A percentile compares a stretch with the other conserved stretches of the same genome.
These are phyloP conservation scores for Leccinum subgranulosum DNA, from an alignment of 768 basidiomycete species.

Conservation along the genomic window DNA sequence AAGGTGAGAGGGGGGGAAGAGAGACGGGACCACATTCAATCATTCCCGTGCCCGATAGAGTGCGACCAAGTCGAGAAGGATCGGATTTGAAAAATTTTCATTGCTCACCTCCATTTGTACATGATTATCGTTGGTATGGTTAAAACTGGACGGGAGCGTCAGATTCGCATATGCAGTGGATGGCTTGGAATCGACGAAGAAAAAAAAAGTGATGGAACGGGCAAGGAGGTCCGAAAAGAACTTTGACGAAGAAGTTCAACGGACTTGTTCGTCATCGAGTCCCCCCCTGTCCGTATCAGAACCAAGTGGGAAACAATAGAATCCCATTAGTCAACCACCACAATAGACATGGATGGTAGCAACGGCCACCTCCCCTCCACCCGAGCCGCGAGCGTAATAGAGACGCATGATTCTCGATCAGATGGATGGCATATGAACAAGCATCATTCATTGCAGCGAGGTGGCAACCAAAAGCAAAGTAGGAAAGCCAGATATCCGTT, in stretches of 20 bases:
- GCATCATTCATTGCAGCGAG: constrained; percentile 6
- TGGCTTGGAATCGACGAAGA: background rate
- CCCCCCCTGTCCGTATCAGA: background rate
- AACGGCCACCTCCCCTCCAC: constrained; percentile 17
- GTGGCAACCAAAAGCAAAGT: constrained; percentile 10
- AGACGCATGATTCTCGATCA: constrained; percentile 18
- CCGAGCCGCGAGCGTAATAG: constrained; percentile 8
- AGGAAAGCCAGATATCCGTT: constrained; percentile 4
- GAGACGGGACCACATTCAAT: background rate
- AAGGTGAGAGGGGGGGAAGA: background rate
- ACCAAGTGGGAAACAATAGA: background rate
- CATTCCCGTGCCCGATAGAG: constrained; percentile 15
- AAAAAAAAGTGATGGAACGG: background rate
- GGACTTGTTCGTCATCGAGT: background rate
- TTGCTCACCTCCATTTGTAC: constrained; percentile 67
- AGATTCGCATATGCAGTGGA: constrained; percentile 11
- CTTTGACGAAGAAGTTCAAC: background rate
- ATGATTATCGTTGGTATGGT: constrained; percentile 65
- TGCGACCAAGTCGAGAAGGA: constrained; percentile 15
- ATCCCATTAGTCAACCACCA: constrained; percentile 6
- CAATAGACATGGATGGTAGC: constrained; percentile 16
- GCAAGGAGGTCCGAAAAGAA: background rate
- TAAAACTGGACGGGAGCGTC: constrained; percentile 50
- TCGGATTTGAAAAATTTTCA: constrained; percentile 4
- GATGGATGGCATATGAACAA: constrained; percentile 15